Conservation (phyloP, 305 asterid genomes). For the Solanum hybrid region DNA sequence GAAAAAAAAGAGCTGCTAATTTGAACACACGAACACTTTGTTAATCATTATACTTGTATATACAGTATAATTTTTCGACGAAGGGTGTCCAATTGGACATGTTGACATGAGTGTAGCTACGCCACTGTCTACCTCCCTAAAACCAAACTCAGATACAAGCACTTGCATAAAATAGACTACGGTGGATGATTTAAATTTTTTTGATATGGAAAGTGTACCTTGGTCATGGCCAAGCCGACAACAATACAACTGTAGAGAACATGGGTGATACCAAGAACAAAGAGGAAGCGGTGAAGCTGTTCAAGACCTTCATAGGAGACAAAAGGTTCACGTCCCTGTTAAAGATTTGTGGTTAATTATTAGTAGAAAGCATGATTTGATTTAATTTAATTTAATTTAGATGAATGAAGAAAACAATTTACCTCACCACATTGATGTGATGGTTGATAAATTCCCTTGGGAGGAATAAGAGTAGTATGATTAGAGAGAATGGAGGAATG, state of each 20-base stretch:
- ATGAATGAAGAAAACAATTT: not conserved
- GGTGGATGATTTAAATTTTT: not conserved
- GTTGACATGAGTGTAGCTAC: not conserved
- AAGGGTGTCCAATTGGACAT: not conserved
- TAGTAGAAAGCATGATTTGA: not conserved
- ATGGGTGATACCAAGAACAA: constrained; percentile 81
- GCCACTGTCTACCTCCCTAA: not conserved
- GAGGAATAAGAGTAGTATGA: constrained; percentile 44
- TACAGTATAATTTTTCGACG: not conserved
- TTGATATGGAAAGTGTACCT: constrained; percentile 30
- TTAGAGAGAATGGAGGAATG: constrained; percentile 23
- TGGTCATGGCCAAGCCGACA: constrained; percentile 72
- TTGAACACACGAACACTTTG: not conserved
- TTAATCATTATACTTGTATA: not conserved
- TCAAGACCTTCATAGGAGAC: constrained; percentile 89
- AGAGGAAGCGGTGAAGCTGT: constrained; percentile 80
- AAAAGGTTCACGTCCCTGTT: constrained; percentile 80
- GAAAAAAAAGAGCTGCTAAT: not conserved
- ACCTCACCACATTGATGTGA: constrained; percentile 75
- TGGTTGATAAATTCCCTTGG: constrained; percentile 34
- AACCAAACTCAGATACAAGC: not conserved
- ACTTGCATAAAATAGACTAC: not conserved
- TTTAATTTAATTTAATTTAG: not conserved
- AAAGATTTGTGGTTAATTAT: not conserved
- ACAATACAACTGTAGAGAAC: constrained; percentile 67